Conservation (phyloP, 192 early-diverging fungal genomes). For the Diversispora epigaea region DNA sequence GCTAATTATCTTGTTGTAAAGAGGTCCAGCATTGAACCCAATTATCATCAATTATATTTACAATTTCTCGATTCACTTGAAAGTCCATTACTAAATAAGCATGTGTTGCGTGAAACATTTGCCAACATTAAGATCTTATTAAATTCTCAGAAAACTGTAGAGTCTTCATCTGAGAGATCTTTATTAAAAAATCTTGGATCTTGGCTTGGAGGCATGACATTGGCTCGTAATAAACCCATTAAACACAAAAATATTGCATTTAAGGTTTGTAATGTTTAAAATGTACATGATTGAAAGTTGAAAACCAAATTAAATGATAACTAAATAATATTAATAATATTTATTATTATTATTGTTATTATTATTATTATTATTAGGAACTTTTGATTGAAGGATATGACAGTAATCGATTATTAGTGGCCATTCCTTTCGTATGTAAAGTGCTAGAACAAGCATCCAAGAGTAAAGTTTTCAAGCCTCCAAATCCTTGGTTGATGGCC, state of each 20-base stretch:
- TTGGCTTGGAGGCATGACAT: constrained; percentile 96
- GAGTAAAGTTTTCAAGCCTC: constrained; percentile 88
- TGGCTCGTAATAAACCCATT: constrained; percentile 93
- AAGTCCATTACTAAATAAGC: constrained; percentile 62
- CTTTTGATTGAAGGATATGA: constrained; percentile 91
- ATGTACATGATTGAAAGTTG: background rate
- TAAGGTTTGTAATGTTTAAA: constrained; percentile 55
- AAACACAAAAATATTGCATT: constrained; percentile 93
- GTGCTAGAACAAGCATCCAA: constrained; percentile 85
- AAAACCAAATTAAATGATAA: too few relatives aligned
- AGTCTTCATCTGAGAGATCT: constrained; percentile 83
- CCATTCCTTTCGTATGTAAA: constrained; percentile 98
- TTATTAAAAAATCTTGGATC: constrained; percentile 95
- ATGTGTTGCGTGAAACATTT: constrained; percentile 88
- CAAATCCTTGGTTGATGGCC: constrained; percentile 98
- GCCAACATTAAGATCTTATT: constrained; percentile 84
- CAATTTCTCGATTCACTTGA: constrained; percentile 77
- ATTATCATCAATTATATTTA: constrained; percentile 92
- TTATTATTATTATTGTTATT: background rate
- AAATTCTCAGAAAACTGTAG: constrained; percentile 91
- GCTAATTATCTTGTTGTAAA: constrained; percentile 93
- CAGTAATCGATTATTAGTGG: constrained; percentile 83
- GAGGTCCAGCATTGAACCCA: constrained; percentile 94
- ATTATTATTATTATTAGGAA: constrained; percentile 52
- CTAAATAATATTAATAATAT: too few relatives aligned